These are phyloP conservation scores for Fusarium azukiicola DNA, from an alignment of 2,329 filamentous ascomycete genomes.

Conservation along the genomic window DNA sequence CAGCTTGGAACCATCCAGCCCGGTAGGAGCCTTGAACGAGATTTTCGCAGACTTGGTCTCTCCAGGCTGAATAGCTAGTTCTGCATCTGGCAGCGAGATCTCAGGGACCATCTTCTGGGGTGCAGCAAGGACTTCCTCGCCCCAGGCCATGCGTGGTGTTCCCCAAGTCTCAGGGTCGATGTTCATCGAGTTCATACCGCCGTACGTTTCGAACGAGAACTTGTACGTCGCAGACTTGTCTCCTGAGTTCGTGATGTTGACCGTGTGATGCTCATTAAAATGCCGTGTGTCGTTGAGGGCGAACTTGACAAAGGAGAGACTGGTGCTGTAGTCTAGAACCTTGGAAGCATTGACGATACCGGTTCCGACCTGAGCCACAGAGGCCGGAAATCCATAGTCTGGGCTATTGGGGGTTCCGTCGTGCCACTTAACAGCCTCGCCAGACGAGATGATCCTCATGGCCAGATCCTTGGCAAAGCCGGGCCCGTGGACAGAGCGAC, in stretches of 20 bases:
- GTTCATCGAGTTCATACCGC: not conserved
- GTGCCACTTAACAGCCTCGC: slow-evolving; percentile 26
- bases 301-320: slow-evolving; percentile 11
- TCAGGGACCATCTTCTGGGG: slow-evolving; percentile 1
- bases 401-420: slow-evolving; percentile 42
- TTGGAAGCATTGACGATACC: slow-evolving; percentile 64
- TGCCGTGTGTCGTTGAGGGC: slow-evolving; percentile 9
- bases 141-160: slow-evolving; percentile 12
- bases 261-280: not conserved
- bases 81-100: not conserved
- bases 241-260: not conserved
- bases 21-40: slow-evolving; percentile 11
- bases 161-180: slow-evolving; percentile 16
- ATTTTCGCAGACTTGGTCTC: not conserved
- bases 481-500: slow-evolving; percentile 56
- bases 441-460: slow-evolving; percentile 60
- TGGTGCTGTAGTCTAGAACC: not conserved
- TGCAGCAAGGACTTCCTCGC: not conserved
- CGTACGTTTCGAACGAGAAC: not conserved
- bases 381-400: slow-evolving; percentile 48
- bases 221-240: not conserved
- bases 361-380: slow-evolving; percentile 64
- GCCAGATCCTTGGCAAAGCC: slow-evolving; percentile 55
- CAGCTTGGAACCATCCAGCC: not conserved
- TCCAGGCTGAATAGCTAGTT: not conserved